A percentile compares a stretch with the other conserved stretches of the same genome.
Evolutionary conservation across 345 rosid species (phyloP).

Genomic region (Gossypium anomalum): DNA sequence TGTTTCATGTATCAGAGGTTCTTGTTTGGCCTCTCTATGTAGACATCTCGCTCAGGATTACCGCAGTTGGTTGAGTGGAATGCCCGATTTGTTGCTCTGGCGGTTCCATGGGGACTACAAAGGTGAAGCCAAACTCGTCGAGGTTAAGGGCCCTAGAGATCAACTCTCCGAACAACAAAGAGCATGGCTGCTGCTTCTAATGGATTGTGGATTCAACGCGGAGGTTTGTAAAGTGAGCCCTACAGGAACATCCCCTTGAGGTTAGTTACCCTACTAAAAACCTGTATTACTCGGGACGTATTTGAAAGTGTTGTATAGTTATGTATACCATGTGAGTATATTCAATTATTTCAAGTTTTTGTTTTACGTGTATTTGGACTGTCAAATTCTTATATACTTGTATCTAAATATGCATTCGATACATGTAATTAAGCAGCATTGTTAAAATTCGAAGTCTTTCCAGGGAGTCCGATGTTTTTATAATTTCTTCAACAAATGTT

Average conservation of each 20-base stretch:
- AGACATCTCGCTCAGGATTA: slow-evolving; percentile 75
- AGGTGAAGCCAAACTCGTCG: slow-evolving; percentile 96
- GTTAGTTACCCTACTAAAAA: not conserved
- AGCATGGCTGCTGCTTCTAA: slow-evolving; percentile 78
- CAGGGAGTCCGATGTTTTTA: not conserved
- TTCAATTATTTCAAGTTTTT: not conserved
- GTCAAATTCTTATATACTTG: not conserved
- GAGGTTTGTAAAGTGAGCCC: slow-evolving; percentile 85
- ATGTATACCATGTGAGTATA: not conserved
- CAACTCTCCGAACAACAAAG: slow-evolving; percentile 87
- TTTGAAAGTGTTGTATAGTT: not conserved
- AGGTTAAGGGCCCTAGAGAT: slow-evolving; percentile 85
- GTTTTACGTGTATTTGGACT: not conserved
- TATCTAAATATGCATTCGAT: not conserved
- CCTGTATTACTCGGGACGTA: not conserved
- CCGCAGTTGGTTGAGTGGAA: slow-evolving; percentile 89
- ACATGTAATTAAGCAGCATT: not conserved
- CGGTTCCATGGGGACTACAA: slow-evolving; percentile 66
- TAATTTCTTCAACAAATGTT: not conserved
- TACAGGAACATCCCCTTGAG: slow-evolving; percentile 8
- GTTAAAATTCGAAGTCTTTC: not conserved
- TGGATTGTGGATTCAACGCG: slow-evolving; percentile 71
- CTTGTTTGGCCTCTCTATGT: slow-evolving; percentile 72
- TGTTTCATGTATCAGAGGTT: slow-evolving; percentile 69
- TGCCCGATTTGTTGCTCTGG: slow-evolving; percentile 93